A percentile compares a stretch with the other conserved stretches of the same genome.
phyloP scores from a whole-genome alignment of 2,329 filamentous ascomycete genomes.

The Fusarium acutatum region DNA sequence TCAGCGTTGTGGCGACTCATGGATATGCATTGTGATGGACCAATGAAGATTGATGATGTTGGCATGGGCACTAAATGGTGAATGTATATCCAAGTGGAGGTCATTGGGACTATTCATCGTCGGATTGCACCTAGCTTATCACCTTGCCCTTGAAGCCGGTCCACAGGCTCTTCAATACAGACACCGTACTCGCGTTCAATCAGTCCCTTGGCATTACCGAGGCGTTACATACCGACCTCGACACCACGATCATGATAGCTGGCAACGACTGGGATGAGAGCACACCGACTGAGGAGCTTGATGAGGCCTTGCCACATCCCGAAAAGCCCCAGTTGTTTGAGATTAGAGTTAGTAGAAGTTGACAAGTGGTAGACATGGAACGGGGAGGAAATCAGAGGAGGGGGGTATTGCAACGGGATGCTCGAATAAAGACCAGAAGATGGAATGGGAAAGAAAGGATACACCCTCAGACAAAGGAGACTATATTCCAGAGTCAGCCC shows the following conservation, averaged over 20 bases:
- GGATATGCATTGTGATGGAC: background rate
- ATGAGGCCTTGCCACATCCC: background rate
- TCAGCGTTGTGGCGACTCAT: background rate
- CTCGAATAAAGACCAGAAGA: accelerated
- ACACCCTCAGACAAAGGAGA: accelerated
- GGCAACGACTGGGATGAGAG: background rate
- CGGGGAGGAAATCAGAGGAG: background rate
- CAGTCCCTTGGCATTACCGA: background rate
- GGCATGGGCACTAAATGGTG: background rate
- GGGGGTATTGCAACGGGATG: background rate
- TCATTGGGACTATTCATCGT: background rate
- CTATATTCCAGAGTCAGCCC: background rate
- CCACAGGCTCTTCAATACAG: accelerated
- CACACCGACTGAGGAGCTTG: background rate
- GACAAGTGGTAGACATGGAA: no score
- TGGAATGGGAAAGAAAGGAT: accelerated
- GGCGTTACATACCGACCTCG: background rate
- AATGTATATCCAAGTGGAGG: no score
- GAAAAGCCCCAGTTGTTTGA: background rate
- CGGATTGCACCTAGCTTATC: background rate
- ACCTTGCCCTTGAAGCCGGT: accelerated
- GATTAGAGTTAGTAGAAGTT: background rate
- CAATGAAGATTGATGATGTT: background rate
- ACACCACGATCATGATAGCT: background rate
- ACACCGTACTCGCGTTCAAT: background rate